These are phyloP conservation scores for Cyberlindnera japonica DNA, from an alignment of 805 yeast genomes.

Conservation along the genomic window DNA sequence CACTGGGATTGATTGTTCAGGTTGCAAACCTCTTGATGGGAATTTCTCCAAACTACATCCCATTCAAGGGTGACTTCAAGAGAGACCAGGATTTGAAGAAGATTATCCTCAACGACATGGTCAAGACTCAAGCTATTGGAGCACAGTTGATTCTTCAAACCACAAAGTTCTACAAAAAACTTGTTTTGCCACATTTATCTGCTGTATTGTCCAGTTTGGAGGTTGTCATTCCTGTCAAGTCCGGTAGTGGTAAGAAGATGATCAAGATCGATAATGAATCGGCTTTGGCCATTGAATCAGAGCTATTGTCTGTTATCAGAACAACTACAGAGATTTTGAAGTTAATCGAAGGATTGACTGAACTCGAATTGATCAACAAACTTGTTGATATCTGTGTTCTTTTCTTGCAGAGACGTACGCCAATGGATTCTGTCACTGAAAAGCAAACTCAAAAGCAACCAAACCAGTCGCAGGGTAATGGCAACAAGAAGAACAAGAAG, in stretches of 20 bases:
- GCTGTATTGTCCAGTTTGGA: conserved; percentile 54
- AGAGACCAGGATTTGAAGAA: conserved; percentile 48
- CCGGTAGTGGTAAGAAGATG: conserved; percentile 32
- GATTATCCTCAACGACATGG: conserved; percentile 41
- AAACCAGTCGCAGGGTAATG: conserved; percentile 16
- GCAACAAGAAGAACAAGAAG: conserved; percentile 40
- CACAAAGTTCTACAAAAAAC: conserved; percentile 29
- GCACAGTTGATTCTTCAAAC: conserved; percentile 36
- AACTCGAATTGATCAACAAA: conserved; percentile 49
- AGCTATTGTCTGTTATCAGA: conserved; percentile 31
- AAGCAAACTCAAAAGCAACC: conserved; percentile 35
- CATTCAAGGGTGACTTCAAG: conserved; percentile 53
- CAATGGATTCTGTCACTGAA: conserved; percentile 28
- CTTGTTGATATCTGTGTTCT: conserved; percentile 54
- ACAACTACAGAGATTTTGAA: conserved; percentile 27
- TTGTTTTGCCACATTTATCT: conserved; percentile 43
- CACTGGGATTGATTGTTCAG: conserved; percentile 54
- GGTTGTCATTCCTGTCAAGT: conserved; percentile 51
- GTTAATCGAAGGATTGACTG: conserved; percentile 41
- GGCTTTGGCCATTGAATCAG: conserved; percentile 31
- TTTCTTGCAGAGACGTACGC: conserved; percentile 33
- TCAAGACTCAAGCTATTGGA: conserved; percentile 43
- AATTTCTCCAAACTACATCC: conserved; percentile 50
- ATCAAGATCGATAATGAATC: conserved; percentile 37
- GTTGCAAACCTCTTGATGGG: conserved; percentile 53